Evolutionary conservation across 768 basidiomycete genomes (phyloP), one percentile per base, ranked within the genome.

Genomic region (Clathrus columnatus): DNA sequence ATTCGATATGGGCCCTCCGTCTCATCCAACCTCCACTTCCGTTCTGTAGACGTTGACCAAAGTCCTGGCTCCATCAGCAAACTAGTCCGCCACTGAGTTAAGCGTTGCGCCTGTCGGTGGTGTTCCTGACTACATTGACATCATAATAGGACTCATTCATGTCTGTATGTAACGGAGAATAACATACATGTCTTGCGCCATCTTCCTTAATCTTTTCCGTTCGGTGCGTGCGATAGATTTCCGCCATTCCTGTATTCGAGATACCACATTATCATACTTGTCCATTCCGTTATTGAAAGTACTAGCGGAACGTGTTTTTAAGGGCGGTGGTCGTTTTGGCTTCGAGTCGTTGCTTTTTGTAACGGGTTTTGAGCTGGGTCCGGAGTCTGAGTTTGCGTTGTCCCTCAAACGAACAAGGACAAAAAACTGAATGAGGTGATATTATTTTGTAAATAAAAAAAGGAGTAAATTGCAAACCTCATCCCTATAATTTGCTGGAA

Each of bases 1-100:
- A 89, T 86, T 47, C 92, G 80, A 61, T 88, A 78, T 1, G 91
- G 92, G 0, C 92, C 93, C 63, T 96, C 93, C 1, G 91, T 93
- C 62, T 94, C 92, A 59, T 95, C 93, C 45, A 95, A 68, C 28
- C 84, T 73, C 93, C 93, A 95, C 10, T 77, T 61, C 6, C 70
- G 70, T 21, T 71, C 70, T 41, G 72, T 73, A 16, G 75, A 67
- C 44, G 78, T 75, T 1, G 84, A 81, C 92, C 93, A 95, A 11
- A 95, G 64, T 0, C 91, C 91, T 20, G 88, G 78, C 64, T 95
- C 93, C 0, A 82, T 82, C 1, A 80, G 80, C 21, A 87, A 69
- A 7, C 81, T 63, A 41, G 79, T 68, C 0, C 79, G 73, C 77
- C 85, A 86, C 48, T 63, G 62, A 3, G 66, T 70, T 64, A 63